A percentile compares a stretch with the other conserved stretches of the same genome.
Conservation (phyloP, 164 flowering plant species). For the Vitis rupestris region DNA sequence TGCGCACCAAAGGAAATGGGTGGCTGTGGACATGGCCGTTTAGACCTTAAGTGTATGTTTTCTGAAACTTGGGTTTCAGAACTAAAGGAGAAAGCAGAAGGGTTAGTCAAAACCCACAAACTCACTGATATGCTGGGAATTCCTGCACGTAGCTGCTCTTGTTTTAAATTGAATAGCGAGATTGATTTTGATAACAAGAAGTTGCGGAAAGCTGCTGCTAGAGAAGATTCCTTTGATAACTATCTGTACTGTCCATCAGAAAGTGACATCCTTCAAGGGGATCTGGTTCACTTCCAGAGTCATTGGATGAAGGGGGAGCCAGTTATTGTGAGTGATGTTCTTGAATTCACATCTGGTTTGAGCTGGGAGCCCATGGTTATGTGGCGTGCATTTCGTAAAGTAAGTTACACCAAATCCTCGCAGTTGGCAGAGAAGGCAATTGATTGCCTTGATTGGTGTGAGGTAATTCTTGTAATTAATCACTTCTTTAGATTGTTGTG, state of each 20-base stretch:
- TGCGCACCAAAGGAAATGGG: constrained; percentile 20
- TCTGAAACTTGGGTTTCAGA: constrained; percentile 7
- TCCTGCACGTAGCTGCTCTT: constrained; percentile 28
- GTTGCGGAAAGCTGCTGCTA: constrained; percentile 41
- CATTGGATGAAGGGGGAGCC: constrained; percentile 72
- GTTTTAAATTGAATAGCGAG: constrained; percentile 19
- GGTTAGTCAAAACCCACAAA: constrained; percentile 11
- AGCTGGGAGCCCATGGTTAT: constrained; percentile 88
- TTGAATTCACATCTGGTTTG: constrained; percentile 51
- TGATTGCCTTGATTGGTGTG: constrained; percentile 63
- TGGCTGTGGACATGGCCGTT: constrained; percentile 16
- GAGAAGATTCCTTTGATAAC: constrained; percentile 47
- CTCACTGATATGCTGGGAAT: constrained; percentile 7
- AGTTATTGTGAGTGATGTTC: constrained; percentile 57
- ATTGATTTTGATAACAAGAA: constrained; percentile 8
- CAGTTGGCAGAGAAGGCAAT: constrained; percentile 37
- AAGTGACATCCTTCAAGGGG: constrained; percentile 29
- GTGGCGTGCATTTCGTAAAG: constrained; percentile 71
- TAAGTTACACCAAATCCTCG: constrained; percentile 15
- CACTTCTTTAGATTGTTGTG: no score
- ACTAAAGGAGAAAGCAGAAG: constrained; percentile 10
- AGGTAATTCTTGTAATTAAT: constrained; percentile 29
- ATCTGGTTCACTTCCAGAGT: constrained; percentile 53
- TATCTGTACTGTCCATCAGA: constrained; percentile 52
- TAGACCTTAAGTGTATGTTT: constrained; percentile 19